A percentile compares a stretch with the other conserved stretches of the same genome.
Conservation (phyloP, 257 asterid species). For the Penstemon davidsonii region DNA sequence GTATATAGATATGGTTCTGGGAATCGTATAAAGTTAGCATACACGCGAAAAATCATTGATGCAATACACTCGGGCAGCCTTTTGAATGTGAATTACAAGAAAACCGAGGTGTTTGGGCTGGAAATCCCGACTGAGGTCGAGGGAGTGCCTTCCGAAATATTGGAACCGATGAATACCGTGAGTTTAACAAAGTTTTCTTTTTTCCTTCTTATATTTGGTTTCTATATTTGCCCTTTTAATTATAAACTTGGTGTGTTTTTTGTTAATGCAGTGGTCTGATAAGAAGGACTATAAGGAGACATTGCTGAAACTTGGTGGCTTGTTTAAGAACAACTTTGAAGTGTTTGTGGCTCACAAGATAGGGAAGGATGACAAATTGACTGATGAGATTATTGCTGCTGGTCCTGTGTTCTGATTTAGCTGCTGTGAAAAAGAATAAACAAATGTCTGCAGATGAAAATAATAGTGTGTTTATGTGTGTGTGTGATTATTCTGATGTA, state of each 20-base stretch:
- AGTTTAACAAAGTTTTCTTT: constrained; percentile 25
- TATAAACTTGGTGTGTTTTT: background rate
- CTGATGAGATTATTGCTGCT: constrained; percentile 78
- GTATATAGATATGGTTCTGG: constrained; percentile 81
- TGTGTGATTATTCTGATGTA: too few species aligned
- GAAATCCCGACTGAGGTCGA: constrained; percentile 79
- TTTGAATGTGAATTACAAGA: constrained; percentile 53
- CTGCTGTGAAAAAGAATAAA: background rate
- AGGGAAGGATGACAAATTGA: constrained; percentile 68
- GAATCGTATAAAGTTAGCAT: constrained; percentile 76
- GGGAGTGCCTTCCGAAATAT: constrained; percentile 81
- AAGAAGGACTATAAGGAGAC: constrained; percentile 71
- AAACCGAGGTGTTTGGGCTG: constrained; percentile 77
- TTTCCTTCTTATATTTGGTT: background rate
- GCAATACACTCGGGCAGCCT: constrained; percentile 90
- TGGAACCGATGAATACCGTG: constrained; percentile 83
- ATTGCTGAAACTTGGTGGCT: constrained; percentile 69
- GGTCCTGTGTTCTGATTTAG: constrained; percentile 65
- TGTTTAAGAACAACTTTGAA: constrained; percentile 81
- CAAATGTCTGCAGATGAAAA: constrained; percentile 4
- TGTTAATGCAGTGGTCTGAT: constrained; percentile 67
- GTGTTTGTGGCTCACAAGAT: constrained; percentile 68
- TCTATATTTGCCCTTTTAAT: background rate
- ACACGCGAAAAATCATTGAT: constrained; percentile 84
- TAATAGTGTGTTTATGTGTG: too few species aligned